phyloP scores from a whole-genome alignment of 2,329 filamentous ascomycete genomes.

The Botrytis pseudocinerea region DNA sequence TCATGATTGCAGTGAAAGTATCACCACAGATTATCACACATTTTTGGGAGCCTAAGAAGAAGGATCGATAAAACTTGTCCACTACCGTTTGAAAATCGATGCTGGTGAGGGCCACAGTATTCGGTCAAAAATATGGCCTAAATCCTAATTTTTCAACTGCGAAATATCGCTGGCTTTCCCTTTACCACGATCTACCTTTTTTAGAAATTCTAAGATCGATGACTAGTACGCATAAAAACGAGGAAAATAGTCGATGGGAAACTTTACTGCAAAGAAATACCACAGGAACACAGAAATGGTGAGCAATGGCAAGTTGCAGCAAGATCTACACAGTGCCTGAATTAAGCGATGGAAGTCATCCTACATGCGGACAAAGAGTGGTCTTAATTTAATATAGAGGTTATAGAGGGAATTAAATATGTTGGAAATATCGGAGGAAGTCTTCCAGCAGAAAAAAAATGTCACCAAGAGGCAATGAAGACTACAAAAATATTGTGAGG shows the following conservation, averaged over 20 bases:
- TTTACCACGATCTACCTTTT: background rate
- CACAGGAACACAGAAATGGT: background rate
- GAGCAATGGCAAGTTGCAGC: background rate
- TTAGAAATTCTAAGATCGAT: too few species aligned
- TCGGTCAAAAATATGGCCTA: background rate
- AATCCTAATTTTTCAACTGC: background rate
- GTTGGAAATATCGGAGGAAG: background rate
- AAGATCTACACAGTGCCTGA: background rate
- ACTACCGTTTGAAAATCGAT: background rate
- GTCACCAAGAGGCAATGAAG: background rate
- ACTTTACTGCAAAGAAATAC: background rate
- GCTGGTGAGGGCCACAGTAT: background rate
- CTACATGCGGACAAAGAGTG: background rate
- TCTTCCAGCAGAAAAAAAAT: background rate
- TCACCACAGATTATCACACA: background rate
- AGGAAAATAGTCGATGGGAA: background rate
- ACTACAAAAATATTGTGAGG: background rate
- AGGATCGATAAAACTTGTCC: background rate
- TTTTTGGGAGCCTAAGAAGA: background rate
- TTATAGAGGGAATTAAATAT: too few species aligned
- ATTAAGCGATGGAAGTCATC: accelerated
- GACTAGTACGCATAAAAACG: accelerated
- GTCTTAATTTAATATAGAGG: background rate
- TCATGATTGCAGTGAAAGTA: background rate
- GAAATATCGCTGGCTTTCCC: background rate